Base-by-base conservation (phyloP, 306 rosid genomes). In the Prunus fruticosa region DNA sequence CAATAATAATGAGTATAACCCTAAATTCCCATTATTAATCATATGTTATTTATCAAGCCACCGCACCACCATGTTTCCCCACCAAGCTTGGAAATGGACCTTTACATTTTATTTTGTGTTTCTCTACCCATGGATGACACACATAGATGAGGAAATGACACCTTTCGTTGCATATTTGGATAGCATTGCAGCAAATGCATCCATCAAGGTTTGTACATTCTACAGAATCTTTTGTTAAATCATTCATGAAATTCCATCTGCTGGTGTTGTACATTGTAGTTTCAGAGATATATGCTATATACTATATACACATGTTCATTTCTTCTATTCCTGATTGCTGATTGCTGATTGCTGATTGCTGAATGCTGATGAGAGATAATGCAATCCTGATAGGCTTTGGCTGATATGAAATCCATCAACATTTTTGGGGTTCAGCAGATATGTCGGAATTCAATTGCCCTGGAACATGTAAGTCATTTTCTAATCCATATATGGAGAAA, bases 91-190 rank as follows among this genome's bases (percentile, higher is more conserved):
- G 65, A 63, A 68, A 74, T 53, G 69, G 72, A 67, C 43, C 68
- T 71, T 71, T 50, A 71, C 77, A 8, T 49, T 38, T 82, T 58
- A 73, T 69, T 67, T 67, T 75, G 66, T 79, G 52, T 45, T 68
- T 75, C 83, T 86, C 65, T 69, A 60, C 79, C 74, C 66, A 57
- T 84, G 91, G 97, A 91, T 94, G 79, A 94, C 93, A 25, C 96
- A 90, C 47, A 81, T 96, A 79, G 98, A 90, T 71, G 98, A 94
- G 85, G 96, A 83, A 78, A 91, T 94, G 90, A 91, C 97, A 52
- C 97, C 98, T 84, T 94, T 94, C 82, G 78, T 94, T 82, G 79
- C 8, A 32, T 5, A 32, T 32, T 32, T 32, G 38, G 38, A 6
- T 32, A 32, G 6, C 38, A 32, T 32, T 32, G 34, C 34, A 32